These are phyloP conservation scores for Curvularia verruculosa DNA, from an alignment of 2,329 filamentous ascomycete genomes.

Conservation along the genomic window DNA sequence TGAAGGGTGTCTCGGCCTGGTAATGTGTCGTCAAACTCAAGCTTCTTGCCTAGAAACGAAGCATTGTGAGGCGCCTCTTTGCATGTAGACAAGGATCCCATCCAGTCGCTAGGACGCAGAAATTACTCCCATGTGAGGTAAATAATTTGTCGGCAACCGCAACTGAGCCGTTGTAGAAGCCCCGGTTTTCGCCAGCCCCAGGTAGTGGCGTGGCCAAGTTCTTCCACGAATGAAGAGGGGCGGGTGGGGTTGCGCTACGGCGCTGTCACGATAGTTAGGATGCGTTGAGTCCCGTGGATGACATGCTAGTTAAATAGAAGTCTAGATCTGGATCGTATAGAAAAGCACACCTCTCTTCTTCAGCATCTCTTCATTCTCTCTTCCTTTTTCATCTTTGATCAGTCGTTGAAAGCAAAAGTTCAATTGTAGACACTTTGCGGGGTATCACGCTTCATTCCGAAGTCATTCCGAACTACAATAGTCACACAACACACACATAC, in stretches of 20 bases:
- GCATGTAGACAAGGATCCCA: constrained; percentile 6
- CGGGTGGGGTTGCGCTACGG: constrained; percentile 17
- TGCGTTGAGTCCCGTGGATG: constrained; percentile 6
- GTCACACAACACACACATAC: constrained; percentile 6
- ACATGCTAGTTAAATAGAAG: constrained; percentile 13
- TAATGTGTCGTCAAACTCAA: constrained; percentile 18
- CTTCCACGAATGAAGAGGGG: constrained; percentile 26
- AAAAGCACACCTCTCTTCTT: neutral
- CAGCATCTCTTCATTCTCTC: neutral
- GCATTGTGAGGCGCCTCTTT: constrained; percentile 14
- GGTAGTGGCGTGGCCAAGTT: constrained; percentile 18
- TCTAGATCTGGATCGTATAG: constrained; percentile 9
- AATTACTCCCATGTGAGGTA: constrained; percentile 15
- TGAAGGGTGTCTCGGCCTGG: neutral
- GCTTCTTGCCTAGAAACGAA: constrained; percentile 25
- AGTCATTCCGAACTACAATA: constrained; percentile 11
- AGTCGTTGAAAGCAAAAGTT: neutral
- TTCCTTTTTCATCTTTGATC: neutral
- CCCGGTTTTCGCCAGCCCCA: constrained; percentile 21
- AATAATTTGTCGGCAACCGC: constrained; percentile 17
- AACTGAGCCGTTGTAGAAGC: constrained; percentile 8
- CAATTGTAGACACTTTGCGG: constrained; percentile 5
- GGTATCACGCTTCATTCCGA: constrained; percentile 13
- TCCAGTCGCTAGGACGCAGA: neutral
- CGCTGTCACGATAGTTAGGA: constrained; percentile 10